Evolutionary conservation across 2,329 filamentous ascomycete species (phyloP), one percentile per base, ranked within the genome.

Genomic region (Knufia fluminis): DNA sequence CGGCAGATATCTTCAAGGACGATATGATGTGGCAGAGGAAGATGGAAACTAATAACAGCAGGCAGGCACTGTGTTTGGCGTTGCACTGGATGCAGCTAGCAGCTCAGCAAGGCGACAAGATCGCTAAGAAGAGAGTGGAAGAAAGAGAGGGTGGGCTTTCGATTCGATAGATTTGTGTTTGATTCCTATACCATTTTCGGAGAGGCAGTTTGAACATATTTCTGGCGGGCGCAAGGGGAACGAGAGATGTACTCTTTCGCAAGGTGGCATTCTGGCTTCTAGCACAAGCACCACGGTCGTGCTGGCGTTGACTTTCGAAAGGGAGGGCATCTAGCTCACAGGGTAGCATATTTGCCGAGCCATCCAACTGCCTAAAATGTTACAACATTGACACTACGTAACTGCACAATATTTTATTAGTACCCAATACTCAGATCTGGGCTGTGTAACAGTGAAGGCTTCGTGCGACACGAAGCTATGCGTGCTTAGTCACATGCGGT

Each of bases 1-100:
- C 89, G 0, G 77, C 83, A 20, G 89, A 96, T 61, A 89, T 94
- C 0, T 97, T 97, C 71, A 92, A 91, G 68, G 84, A 85, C 58
- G 80, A 88, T 49, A 80, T 92, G 59, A 87, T 94, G 76, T 70
- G 73, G 54, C 73, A 73, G 55, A 55, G 52, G 14, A 51, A 48
- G 32, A 79, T 84, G 59, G 73, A 76, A 14, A 75, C 87, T 35
- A 40, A 38, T 36, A 23, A 36, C 31, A 50, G 38, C 48, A 86
- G 87, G 1, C 84, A 84, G 48, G 81, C 89, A 36, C 92, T 97
- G 86, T 96, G 90, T 61, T 80, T 95, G 50, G 91, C 91, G 8
- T 82, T 94, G 67, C 91, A 97, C 71, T 97, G 91, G 90, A 96
- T 97, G 89, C 87, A 91, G 69, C 75, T 86, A 57, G 89, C 86